phyloP scores from a whole-genome alignment of 148 eudicot genomes.

The Silene conica region DNA sequence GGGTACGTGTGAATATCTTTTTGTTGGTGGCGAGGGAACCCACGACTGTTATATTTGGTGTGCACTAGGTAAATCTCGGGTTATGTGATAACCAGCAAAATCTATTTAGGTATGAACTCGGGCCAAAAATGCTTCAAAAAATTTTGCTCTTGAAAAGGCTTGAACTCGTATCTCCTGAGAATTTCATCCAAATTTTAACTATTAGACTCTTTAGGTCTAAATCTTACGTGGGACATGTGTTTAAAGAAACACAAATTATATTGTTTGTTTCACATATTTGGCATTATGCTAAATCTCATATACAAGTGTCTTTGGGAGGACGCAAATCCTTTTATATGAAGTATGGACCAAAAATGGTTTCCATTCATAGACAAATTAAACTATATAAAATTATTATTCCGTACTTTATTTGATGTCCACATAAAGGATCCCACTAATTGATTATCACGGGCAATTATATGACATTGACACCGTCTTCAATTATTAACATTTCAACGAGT shows the following conservation, averaged over 20 bases:
- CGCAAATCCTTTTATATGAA: conserved; percentile 3
- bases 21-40: no score
- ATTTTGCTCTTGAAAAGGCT: no score
- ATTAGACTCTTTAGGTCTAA: no score
- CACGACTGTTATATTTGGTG: no score
- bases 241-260: background rate
- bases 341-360: background rate
- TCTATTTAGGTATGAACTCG: no score
- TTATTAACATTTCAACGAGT: no score
- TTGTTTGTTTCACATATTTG: conserved; percentile 17
- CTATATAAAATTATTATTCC: background rate
- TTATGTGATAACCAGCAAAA: no score
- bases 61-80: no score
- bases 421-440: conserved; percentile 4
- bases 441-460: conserved; percentile 14
- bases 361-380: background rate
- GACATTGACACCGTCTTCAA: conserved; percentile 9
- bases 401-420: background rate
- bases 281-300: background rate
- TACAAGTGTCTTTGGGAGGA: conserved; percentile 4
- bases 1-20: conserved; percentile 8
- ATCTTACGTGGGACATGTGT: conserved; percentile 9
- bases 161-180: no score
- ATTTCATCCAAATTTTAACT: no score
- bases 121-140: no score